Base-by-base conservation (phyloP, 495 filamentous ascomycete species). In the Tuber borchii region DNA sequence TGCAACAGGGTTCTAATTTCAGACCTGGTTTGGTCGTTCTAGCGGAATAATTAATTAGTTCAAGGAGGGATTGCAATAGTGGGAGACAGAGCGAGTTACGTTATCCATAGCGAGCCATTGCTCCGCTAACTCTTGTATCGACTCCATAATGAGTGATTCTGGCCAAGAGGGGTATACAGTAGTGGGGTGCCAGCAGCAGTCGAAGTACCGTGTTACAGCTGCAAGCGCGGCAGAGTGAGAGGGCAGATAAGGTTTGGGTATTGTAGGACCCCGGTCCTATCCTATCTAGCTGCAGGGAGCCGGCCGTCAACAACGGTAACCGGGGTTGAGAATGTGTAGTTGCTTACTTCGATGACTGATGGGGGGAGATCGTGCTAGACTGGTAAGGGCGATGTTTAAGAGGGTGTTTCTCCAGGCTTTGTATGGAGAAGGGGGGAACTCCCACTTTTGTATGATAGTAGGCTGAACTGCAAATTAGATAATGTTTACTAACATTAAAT, bases 81-180 rank as follows among this genome's bases (percentile, higher is more conserved):
- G 26, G 42, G 70, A 37, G 70, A 51, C 51, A 16, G 31, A 40
- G 42, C 22, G 68, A 76, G 78, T 17, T 84, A 89, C 88, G 84
- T 88, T 85, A 83, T 93, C 91, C 81, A 90, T 86, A 76, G 86
- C 83, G 45, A 93, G 87, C 91, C 91, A 93, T 83, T 87, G 69
- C 17, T 73, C 73, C 22, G 75, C 77, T 61, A 82, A 75, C 16
- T 72, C 71, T 71, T 74, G 20, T 26, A 79, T 76, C 31, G 78
- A 73, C 71, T 46, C 31, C 78, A 79, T 79, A 8, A 17, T 68
- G n/a, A 39, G 26, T 65, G 5, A 3, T 61, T 31, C 8, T 12
- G 26, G n/a, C 2, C 2, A 56, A 12, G 45, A 5, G 9, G 45
- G 45, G 45, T 46, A 46, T 46, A 46, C 9, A 6, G 42, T 43